Conservation (phyloP, 495 filamentous ascomycete species). For the Rhizodiscina lignyota region DNA sequence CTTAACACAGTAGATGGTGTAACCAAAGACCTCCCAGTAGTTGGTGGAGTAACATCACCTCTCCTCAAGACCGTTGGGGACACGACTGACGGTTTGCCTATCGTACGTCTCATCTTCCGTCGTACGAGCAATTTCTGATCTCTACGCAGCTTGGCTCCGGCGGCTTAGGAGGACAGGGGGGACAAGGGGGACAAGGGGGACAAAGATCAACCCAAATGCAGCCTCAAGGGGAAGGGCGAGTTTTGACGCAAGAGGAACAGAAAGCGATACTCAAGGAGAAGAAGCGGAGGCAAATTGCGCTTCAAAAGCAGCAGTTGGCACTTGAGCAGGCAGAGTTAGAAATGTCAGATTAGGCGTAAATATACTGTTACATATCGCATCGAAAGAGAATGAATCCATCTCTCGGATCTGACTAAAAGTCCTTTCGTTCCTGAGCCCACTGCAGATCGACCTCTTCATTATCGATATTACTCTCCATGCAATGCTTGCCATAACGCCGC, state of each 20-base stretch:
- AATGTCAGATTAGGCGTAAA: conserved; percentile 5
- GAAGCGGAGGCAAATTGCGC: conserved; percentile 5
- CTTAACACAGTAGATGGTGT: conserved; percentile 6
- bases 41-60: conserved; percentile 3
- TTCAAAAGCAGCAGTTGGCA: conserved; percentile 6
- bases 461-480: no score
- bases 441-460: no score
- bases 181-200: background rate
- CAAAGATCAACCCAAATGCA: no score
- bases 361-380: background rate
- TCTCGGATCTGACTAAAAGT: no score
- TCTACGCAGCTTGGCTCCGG: no score
- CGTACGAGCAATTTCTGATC: no score
- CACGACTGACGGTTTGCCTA: conserved; percentile 3
- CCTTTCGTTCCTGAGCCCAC: no score
- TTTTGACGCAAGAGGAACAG: conserved; percentile 1
- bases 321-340: conserved; percentile 7
- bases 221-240: no score
- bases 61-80: conserved; percentile 1
- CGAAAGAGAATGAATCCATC: no score
- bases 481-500: no score
- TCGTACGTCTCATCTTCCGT: conserved; percentile 2
- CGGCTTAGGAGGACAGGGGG: no score
- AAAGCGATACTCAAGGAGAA: conserved; percentile 4
- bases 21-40: conserved; percentile 7